Percentiles rank a stretch among this genome's conserved stretches.
phyloP scores from a whole-genome alignment of 768 basidiomycete genomes.

The Rickenella mellea region DNA sequence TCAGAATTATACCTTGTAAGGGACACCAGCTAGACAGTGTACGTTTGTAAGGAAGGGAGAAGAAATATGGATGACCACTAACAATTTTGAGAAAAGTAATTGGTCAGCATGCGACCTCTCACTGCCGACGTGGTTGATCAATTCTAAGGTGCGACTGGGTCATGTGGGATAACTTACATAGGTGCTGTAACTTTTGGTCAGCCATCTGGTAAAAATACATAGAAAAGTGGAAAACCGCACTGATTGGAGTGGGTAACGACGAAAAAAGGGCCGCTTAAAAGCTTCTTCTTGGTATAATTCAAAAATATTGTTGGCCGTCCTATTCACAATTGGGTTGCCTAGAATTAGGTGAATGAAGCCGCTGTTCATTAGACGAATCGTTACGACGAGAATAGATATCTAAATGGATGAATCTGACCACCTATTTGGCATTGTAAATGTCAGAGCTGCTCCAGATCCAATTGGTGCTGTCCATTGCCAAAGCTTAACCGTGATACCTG shows the following conservation, averaged over 20 bases:
- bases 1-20: conserved; percentile 52
- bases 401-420: conserved; percentile 7
- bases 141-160: neutral
- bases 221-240: conserved; percentile 28
- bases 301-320: conserved; percentile 47
- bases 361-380: conserved; percentile 21
- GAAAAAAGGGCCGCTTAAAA: conserved; percentile 45
- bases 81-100: conserved; percentile 85
- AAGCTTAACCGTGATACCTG: neutral
- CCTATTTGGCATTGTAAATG: conserved; percentile 28
- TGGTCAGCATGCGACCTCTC: conserved; percentile 60
- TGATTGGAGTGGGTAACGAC: conserved; percentile 60
- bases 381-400: conserved; percentile 1
- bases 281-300: conserved; percentile 60
- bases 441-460: conserved; percentile 18
- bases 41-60: neutral
- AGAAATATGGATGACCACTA: conserved; percentile 19
- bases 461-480: neutral
- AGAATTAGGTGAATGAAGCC: conserved; percentile 55
- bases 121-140: conserved; percentile 26
- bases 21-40: conserved; percentile 50
- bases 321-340: conserved; percentile 27
- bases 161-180: conserved; percentile 34
- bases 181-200: conserved; percentile 40
- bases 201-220: conserved; percentile 1